Conservation (phyloP, 1,139 yeast species). For the Yamadazyma songkhlaensis region DNA sequence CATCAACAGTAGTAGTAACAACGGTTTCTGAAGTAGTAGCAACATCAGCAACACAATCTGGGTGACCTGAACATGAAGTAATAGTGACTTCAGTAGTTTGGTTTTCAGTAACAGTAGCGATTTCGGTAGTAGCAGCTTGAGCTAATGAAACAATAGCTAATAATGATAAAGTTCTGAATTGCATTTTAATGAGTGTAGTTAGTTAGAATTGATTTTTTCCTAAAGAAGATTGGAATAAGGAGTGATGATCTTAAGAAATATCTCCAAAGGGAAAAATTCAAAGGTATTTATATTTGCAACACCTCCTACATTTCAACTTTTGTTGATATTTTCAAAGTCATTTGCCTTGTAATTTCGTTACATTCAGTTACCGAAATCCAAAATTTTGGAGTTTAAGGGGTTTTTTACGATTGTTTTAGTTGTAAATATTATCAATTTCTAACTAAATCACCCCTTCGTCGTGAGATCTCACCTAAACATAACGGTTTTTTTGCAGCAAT, state of each 20-base stretch:
- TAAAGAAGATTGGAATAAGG: constrained; percentile 4
- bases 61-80: constrained; percentile 40
- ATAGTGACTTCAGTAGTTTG: constrained; percentile 39
- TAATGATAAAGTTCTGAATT: constrained; percentile 28
- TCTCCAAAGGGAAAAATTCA: constrained; percentile 12
- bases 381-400: constrained; percentile 6
- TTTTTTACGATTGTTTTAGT: constrained; percentile 1
- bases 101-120: constrained; percentile 31
- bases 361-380: neutral
- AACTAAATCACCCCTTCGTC: constrained; percentile 2
- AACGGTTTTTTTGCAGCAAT: constrained; percentile 4
- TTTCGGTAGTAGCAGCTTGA: constrained; percentile 17
- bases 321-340: too few relatives aligned
- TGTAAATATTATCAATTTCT: constrained; percentile 2
- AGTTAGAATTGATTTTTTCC: constrained; percentile 6
- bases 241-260: constrained; percentile 4
- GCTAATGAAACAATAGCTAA: constrained; percentile 29
- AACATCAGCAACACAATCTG: constrained; percentile 14
- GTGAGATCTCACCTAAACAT: constrained; percentile 1
- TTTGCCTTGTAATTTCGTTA: constrained; percentile 1
- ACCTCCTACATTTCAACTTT: constrained; percentile 1
- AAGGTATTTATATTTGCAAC: constrained; percentile 12
- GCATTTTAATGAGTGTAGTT: constrained; percentile 23
- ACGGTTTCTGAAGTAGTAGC: constrained; percentile 18
- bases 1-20: constrained; percentile 24